phyloP scores from a whole-genome alignment of 495 filamentous ascomycete genomes.

The Aspergillus nanangensis region DNA sequence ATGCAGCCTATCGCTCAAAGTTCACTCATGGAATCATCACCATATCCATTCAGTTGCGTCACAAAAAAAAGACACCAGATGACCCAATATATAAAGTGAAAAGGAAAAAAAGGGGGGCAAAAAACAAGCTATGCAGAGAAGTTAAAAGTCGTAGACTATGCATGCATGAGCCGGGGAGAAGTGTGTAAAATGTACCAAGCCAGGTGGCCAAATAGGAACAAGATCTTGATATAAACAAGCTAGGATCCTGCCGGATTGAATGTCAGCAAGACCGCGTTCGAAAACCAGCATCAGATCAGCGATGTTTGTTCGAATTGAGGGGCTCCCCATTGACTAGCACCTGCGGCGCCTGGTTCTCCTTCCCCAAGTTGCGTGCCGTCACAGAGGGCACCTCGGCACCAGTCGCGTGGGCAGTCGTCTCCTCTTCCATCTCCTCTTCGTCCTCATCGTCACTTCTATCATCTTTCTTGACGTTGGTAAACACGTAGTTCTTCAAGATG shows the following conservation, averaged over 20 bases:
- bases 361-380: conserved; percentile 17
- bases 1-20: background rate
- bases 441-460: conserved; percentile 61
- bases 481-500: conserved; percentile 59
- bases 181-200: background rate
- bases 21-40: conserved; percentile 19
- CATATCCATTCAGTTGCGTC: conserved; percentile 19
- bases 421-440: conserved; percentile 38
- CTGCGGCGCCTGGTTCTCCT: conserved; percentile 35
- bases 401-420: conserved; percentile 23
- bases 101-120: conserved; percentile 6
- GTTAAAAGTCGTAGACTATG: conserved; percentile 12
- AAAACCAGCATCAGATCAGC: background rate
- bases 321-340: conserved; percentile 37
- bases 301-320: conserved; percentile 19
- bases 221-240: conserved; percentile 4
- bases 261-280: background rate
- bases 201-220: background rate
- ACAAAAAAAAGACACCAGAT: conserved; percentile 6
- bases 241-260: background rate
- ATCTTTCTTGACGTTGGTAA: conserved; percentile 47
- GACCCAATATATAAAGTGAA: conserved; percentile 12
- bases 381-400: conserved; percentile 21
- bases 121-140: conserved; percentile 6
- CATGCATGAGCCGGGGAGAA: conserved; percentile 8